Evolutionary conservation across 192 early-diverging fungal genomes (phyloP).

Genomic region (Rhizophagus clarus): DNA sequence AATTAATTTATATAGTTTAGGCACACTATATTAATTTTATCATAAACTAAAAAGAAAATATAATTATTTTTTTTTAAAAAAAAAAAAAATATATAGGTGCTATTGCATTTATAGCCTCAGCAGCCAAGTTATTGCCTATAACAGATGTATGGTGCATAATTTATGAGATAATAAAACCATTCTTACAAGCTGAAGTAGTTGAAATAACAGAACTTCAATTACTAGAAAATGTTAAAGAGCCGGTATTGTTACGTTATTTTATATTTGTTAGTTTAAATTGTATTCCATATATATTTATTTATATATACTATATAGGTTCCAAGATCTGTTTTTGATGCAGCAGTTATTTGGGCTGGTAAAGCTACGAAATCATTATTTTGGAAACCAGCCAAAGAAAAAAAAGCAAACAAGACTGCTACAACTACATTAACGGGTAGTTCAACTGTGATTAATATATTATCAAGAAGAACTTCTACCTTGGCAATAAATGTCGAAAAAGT

Average conservation of each 20-base stretch:
- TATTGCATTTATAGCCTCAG: conserved; percentile 69
- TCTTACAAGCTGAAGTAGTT: conserved; percentile 64
- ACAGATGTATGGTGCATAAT: conserved; percentile 80
- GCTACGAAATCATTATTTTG: conserved; percentile 51
- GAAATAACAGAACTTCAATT: conserved; percentile 64
- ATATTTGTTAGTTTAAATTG: neutral
- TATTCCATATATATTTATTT: neutral
- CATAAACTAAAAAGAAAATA: neutral
- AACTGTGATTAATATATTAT: conserved; percentile 4
- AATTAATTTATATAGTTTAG: neutral
- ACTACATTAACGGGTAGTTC: conserved; percentile 21
- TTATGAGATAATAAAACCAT: conserved; percentile 71
- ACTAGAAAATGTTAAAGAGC: conserved; percentile 67
- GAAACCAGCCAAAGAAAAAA: conserved; percentile 49
- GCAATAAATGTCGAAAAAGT: conserved; percentile 35
- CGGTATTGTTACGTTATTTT: conserved; percentile 42
- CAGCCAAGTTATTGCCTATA: conserved; percentile 60
- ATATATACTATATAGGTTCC: conserved; percentile 40
- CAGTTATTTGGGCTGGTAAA: conserved; percentile 55
- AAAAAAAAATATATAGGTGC: conserved; percentile 45
- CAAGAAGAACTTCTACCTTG: conserved; percentile 20
- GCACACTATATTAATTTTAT: neutral
- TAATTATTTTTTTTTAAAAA: conserved; percentile 23
- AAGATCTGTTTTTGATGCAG: conserved; percentile 62
- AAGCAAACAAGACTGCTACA: conserved; percentile 31